phyloP scores from a whole-genome alignment of 2,329 filamentous ascomycete genomes.

The Fusarium sterilihyphosum region DNA sequence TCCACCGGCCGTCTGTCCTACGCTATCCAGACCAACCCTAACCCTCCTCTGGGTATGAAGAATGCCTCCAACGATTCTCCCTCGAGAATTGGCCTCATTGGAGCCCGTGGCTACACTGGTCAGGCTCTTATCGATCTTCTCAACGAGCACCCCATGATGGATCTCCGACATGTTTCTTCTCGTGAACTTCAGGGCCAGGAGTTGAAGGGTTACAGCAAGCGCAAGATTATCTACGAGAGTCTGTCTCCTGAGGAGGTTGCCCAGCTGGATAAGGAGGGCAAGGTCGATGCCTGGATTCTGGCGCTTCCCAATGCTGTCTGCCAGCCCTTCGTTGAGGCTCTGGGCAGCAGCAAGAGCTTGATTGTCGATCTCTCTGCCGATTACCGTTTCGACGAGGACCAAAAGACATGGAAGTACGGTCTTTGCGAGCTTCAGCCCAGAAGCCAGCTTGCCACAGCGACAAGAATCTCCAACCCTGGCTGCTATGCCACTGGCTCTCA shows the following conservation, averaged over 20 bases:
- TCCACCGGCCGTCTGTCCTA: background rate
- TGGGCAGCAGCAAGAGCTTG: conserved; percentile 77
- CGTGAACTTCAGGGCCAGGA: conserved; percentile 89
- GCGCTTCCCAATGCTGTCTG: conserved; percentile 95
- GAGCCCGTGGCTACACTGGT: conserved; percentile 92
- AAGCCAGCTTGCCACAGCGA: conserved; percentile 78
- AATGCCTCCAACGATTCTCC: conserved; percentile 85
- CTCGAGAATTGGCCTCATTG: conserved; percentile 85
- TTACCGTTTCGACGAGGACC: conserved; percentile 79
- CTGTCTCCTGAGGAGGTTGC: conserved; percentile 86
- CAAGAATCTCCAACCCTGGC: conserved; percentile 89
- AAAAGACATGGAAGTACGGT: conserved; percentile 74
- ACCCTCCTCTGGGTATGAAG: conserved; percentile 88
- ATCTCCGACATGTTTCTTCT: conserved; percentile 90
- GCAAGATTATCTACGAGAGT: conserved; percentile 92
- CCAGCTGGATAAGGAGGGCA: conserved; percentile 64
- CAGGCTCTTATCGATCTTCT: conserved; percentile 89
- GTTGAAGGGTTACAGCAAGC: conserved; percentile 90
- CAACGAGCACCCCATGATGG: conserved; percentile 88
- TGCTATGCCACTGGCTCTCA: conserved; percentile 96
- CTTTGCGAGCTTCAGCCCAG: conserved; percentile 83
- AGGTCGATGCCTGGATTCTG: conserved; percentile 98
- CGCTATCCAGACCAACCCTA: conserved; percentile 70
- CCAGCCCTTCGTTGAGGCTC: conserved; percentile 91
- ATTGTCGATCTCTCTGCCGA: conserved; percentile 97